Percentiles rank a stretch among this genome's conserved stretches.
phyloP scores from a whole-genome alignment of 805 yeast genomes.

The Starmerella sirachaensis region DNA sequence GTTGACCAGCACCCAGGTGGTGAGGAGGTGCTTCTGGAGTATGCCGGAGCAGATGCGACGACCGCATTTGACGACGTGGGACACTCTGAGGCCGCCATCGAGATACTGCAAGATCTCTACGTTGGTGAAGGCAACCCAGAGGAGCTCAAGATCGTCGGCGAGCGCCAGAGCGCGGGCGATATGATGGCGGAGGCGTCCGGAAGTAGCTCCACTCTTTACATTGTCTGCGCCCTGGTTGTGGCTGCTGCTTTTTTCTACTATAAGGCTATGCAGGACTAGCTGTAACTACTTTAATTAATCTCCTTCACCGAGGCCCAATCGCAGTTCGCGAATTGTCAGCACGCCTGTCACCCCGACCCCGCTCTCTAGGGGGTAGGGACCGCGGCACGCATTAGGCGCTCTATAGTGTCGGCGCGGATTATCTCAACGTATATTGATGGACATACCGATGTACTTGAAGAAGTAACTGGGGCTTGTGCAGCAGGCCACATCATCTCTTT shows the following conservation, averaged over 20 bases:
- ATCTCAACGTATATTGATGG: no score
- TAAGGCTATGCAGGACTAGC: conserved; percentile 21
- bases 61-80: conserved; percentile 73
- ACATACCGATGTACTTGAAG: no score
- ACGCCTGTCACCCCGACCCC: no score
- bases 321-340: conserved; percentile 2
- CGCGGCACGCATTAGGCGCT: no score
- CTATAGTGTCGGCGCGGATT: no score
- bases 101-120: conserved; percentile 50
- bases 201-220: conserved; percentile 22
- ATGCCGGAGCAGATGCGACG: conserved; percentile 74
- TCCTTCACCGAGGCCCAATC: background rate
- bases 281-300: background rate
- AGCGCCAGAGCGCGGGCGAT: conserved; percentile 18
- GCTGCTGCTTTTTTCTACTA: conserved; percentile 28
- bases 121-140: conserved; percentile 67
- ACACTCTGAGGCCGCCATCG: conserved; percentile 92
- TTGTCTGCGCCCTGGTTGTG: conserved; percentile 27
- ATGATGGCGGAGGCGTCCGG: conserved; percentile 18
- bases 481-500: no score
- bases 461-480: no score
- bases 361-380: no score
- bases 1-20: conserved; percentile 71
- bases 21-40: conserved; percentile 63
- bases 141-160: conserved; percentile 25